Evolutionary conservation across 2,329 filamentous ascomycete genomes (phyloP), one percentile per base, ranked within the genome.

Genomic region (Fusarium nodosum): DNA sequence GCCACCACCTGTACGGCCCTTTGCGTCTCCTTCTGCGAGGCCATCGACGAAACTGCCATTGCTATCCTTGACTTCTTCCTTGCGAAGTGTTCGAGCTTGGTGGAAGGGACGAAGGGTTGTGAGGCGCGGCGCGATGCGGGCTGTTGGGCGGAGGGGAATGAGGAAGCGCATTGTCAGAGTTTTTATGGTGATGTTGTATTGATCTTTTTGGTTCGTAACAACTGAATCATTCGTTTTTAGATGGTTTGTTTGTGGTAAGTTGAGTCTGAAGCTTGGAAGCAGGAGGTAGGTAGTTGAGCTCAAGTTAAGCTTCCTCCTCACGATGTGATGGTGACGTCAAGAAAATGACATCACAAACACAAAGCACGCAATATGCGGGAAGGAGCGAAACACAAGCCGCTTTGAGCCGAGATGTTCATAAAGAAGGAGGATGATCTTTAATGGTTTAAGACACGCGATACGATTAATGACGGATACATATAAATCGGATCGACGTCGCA

Each of bases 1-100:
- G 4, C 81, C 81, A 10, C 82, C 81, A 2, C 81, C 82, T 1
- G 81, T 82, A 9, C 74, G 70, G 13, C 82, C 82, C 26, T 75
- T 79, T 3, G 76, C 76, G 1, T 69, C 66, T 15, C 73, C 74
- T 0, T 72, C 65, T n/a, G 76, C 73, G 1, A 81, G 76, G 2
- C 57, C 59, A 28, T 81, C 78, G 5, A 72, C 18, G 22, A 48
- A 34, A 1, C 34, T 51, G 0, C 60, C 66, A 26, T 71, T 62
- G 31, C 36, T 44, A 36, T 56, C 60, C 11, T 61, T 57, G 39
- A 9, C 18, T 22, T 68, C 30, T 11, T 70, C 60, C 41, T 67
- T 56, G 4, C 42, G 12, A 3, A 74, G 42, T 1, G 39, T n/a
- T 42, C 57, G 56, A 22, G 45, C 20, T 30, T 46, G 48, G 50